phyloP scores from a whole-genome alignment of 495 filamentous ascomycete genomes.

The Platismatia glauca region DNA sequence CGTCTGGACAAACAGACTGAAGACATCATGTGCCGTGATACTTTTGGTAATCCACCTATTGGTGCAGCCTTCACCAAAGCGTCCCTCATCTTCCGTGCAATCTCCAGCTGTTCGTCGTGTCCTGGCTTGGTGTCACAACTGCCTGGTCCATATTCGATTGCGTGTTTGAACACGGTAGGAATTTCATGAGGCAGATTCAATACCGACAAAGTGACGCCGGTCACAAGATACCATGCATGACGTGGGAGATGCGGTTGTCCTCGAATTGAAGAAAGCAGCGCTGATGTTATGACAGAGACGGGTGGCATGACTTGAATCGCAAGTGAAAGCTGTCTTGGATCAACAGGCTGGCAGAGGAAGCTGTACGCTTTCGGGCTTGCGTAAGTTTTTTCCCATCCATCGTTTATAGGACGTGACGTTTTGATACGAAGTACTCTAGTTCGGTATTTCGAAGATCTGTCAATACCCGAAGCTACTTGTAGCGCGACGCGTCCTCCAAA shows the following conservation, averaged over 20 bases:
- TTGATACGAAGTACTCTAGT: not conserved
- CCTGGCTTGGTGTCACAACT: slow-evolving; percentile 22
- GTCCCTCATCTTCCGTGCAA: slow-evolving; percentile 44
- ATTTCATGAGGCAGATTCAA: slow-evolving; percentile 49
- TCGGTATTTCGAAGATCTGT: not conserved
- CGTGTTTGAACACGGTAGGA: slow-evolving; percentile 38
- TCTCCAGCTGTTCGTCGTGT: slow-evolving; percentile 34
- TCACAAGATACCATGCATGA: slow-evolving; percentile 46
- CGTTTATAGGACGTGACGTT: not conserved
- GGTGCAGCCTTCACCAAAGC: slow-evolving; percentile 44
- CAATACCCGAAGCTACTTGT: too few relatives aligned
- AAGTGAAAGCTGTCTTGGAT: not conserved
- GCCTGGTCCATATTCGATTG: slow-evolving; percentile 25
- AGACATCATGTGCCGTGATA: slow-evolving; percentile 17
- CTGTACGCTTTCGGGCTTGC: not conserved
- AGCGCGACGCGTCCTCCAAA: not conserved
- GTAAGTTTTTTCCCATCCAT: not conserved
- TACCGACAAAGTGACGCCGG: slow-evolving; percentile 41
- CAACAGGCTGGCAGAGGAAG: not conserved
- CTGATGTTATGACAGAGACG: slow-evolving; percentile 25
- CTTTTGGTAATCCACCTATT: slow-evolving; percentile 47
- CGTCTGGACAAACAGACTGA: not conserved
- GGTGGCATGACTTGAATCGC: slow-evolving; percentile 8
- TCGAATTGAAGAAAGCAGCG: slow-evolving; percentile 39
- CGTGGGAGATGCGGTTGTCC: slow-evolving; percentile 36